Evolutionary conservation across 2,329 filamentous ascomycete genomes (phyloP), one percentile per base, ranked within the genome.

Genomic region (Diaporthe capsici): DNA sequence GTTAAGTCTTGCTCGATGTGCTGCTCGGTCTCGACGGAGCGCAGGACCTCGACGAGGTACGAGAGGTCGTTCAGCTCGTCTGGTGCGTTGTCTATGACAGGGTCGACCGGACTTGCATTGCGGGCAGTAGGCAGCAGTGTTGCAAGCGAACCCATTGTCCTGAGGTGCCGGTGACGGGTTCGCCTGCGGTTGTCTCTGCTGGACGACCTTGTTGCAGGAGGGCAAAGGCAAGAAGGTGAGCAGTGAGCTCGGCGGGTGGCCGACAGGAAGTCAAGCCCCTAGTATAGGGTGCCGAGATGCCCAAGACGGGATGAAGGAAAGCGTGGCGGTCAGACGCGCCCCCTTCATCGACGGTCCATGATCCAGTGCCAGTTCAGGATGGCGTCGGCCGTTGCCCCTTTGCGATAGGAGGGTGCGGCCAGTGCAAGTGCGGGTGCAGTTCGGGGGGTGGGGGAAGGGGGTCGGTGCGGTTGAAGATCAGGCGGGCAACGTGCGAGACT

Each of bases 31-130:
- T 80, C 79, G 42, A 39, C 75, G 44, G 73, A 49, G 55, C 80
- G 81, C 39, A 89, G 80, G 10, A 89, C 87, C 37, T 85, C 80
- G 72, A 80, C 78, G 70, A 82, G 78, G 76, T 87, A 88, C 42
- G 82, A 82, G 72, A 79, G 79, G 58, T 87, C 84, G 79, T 80
- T 81, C 60, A 87, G 82, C 76, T 88, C 86, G 73, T 65, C 75
- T 75, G 71, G 51, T 28, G 55, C 61, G 70, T 71, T 65, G 53
- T 67, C 71, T 61, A 74, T 75, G 61, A 71, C 61, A 49, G 37
- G 53, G 1, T 76, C 76, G 71, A 60, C 58, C 22, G 65, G 65
- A 42, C 34, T 65, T 58, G 75, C 68, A 67, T 73, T 73, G 74
- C 73, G 25, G 78, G 77, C 37, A 74, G 74, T 68, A 73, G 74